Evolutionary conservation across 2,329 filamentous ascomycete species (phyloP), one percentile per base, ranked within the genome.

Genomic region (Exophiala viscosa): DNA sequence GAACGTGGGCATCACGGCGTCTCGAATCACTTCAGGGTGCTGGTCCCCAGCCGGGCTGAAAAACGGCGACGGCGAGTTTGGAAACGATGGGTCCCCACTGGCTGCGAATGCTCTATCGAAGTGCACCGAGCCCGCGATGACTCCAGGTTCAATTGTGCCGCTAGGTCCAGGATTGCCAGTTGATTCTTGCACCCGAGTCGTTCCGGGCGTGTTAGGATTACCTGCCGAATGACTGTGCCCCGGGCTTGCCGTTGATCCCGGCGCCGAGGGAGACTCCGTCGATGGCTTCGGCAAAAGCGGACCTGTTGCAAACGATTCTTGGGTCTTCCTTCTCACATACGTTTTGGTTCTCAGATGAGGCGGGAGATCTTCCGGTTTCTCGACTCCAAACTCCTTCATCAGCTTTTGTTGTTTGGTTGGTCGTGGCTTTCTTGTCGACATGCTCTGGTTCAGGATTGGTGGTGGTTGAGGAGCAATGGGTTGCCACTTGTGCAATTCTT

Each of bases 391-490:
- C 63, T 93, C 87, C 1, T 84, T 84, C 76, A 99, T 86, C 64
- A 97, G 82, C 74, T 96, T 97, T 69, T 97, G 92, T 60, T 96
- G 82, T 72, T 99, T 99, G 0, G 93, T 99, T 7, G 93, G 93
- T 7, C 93, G 85, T 36, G 93, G 93, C 70, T 99, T 99, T 53
- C 93, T 83, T 3, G 93, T 99, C 45, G 91, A 96, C 58, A 91
- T 81, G 0, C 92, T 97, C 13, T 86, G 82, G 56, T 96, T 87
- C 8, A 96, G 78, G 34, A 95, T 85, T 17, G 91, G 91, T 3
- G 93, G 93, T 10, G 93, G 78, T 11, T 89, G 81, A 0, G 90
- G 87, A 1, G 93, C 91, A 20, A 97, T 89, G 2, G 91, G 91
- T 35, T 86, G 90, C 87, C 89, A 96, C 67, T 90, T 95, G 71